These are phyloP conservation scores for Pseudogymnoascus sp. DNA, from an alignment of 2,329 filamentous ascomycete genomes.

Conservation along the genomic window DNA sequence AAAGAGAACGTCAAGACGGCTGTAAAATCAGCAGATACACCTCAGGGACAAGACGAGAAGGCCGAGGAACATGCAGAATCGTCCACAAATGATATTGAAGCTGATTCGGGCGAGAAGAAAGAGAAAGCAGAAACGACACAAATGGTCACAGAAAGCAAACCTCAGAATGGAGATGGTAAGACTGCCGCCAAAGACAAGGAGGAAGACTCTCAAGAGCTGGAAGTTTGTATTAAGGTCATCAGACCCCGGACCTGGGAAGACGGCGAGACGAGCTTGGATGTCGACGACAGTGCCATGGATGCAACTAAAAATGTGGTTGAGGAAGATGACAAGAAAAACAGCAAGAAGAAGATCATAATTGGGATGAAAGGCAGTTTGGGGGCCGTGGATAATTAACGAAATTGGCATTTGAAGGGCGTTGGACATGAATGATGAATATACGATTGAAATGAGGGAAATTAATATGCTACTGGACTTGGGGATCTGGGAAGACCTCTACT, in stretches of 20 bases:
- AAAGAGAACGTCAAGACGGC: slow-evolving; percentile 12
- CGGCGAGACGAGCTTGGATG: slow-evolving; percentile 31
- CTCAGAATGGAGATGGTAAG: not conserved
- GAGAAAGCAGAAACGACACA: not conserved
- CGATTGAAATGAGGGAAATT: not conserved
- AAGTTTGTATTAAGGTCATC: slow-evolving; percentile 22
- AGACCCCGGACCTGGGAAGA: slow-evolving; percentile 20
- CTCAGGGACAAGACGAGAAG: slow-evolving; percentile 19
- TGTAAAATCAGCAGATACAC: slow-evolving; percentile 17
- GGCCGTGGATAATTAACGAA: not conserved
- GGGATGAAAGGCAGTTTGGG: slow-evolving; percentile 8
- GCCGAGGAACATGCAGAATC: not conserved
- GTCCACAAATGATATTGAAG: not conserved
- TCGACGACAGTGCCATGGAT: slow-evolving; percentile 41
- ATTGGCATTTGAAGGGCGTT: not conserved
- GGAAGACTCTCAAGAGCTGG: slow-evolving; percentile 23
- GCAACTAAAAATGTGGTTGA: slow-evolving; percentile 30
- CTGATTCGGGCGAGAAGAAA: not conserved
- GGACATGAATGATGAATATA: not conserved
- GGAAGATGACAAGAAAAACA: not conserved
- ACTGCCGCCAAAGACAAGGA: slow-evolving; percentile 23
- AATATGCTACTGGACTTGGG: not conserved
- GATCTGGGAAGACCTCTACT: not conserved
- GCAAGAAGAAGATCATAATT: not conserved
- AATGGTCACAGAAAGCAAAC: not conserved